Conservation (phyloP, 768 basidiomycete genomes). For the Dioszegia hungarica region DNA sequence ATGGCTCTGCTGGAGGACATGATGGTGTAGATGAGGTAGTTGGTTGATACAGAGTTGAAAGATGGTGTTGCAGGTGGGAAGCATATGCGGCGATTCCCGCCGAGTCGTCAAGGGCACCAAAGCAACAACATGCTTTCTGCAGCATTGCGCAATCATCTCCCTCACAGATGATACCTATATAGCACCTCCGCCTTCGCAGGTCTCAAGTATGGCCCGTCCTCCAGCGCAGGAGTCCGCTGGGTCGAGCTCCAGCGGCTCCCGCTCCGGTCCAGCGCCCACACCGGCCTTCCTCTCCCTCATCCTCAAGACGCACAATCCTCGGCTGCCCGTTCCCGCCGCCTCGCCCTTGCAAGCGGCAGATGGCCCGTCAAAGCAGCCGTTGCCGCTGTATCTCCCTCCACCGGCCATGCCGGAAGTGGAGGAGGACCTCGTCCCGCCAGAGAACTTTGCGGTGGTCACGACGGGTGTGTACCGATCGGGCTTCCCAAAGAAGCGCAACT, state of each 20-base stretch:
- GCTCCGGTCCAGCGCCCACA: not conserved
- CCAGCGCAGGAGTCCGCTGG: not conserved
- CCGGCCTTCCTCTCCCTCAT: slow-evolving; percentile 5
- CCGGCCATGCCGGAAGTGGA: slow-evolving; percentile 29
- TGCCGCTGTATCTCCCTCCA: slow-evolving; percentile 37
- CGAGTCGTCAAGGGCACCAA: too few species aligned
- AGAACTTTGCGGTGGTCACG: slow-evolving; percentile 49
- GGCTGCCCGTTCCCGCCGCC: not conserved
- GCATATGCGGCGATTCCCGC: too few species aligned
- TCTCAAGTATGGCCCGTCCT: not conserved
- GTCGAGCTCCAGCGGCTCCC: not conserved
- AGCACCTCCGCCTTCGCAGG: too few species aligned
- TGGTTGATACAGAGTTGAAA: not conserved
- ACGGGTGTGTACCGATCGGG: slow-evolving; percentile 45
- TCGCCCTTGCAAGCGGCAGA: not conserved
- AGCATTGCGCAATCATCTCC: too few species aligned
- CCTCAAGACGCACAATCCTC: slow-evolving; percentile 4
- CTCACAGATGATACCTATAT: too few species aligned
- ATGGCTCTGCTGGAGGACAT: not conserved
- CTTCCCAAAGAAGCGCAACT: slow-evolving; percentile 49
- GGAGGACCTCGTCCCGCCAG: slow-evolving; percentile 46
- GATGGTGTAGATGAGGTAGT: not conserved
- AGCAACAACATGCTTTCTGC: too few species aligned
- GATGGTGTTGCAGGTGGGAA: too few species aligned
- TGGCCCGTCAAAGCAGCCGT: not conserved